These are phyloP conservation scores for Wickerhamomyces bisporus DNA, from an alignment of 805 yeast genomes.

Conservation along the genomic window DNA sequence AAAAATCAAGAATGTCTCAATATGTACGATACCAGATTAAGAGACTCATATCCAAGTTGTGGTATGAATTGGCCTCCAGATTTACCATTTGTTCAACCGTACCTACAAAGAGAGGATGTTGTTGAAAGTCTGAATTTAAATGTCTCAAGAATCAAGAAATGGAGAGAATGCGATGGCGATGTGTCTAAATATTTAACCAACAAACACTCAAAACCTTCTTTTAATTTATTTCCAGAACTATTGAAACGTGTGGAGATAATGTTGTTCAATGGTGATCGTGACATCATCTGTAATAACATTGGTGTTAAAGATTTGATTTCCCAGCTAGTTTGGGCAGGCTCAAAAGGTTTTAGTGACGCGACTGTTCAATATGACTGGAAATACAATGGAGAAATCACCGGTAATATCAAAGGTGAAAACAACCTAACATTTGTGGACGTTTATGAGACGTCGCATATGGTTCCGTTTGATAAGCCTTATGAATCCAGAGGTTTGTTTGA, in stretches of 20 bases:
- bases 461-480: conserved; percentile 75
- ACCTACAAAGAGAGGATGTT: conserved; percentile 44
- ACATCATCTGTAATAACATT: conserved; percentile 77
- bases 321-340: conserved; percentile 61
- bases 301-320: conserved; percentile 69
- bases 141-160: conserved; percentile 32
- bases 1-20: conserved; percentile 59
- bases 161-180: conserved; percentile 74
- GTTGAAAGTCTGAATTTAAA: conserved; percentile 50
- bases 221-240: conserved; percentile 61
- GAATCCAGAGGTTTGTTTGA: conserved; percentile 69
- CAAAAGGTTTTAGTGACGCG: conserved; percentile 27
- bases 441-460: conserved; percentile 86
- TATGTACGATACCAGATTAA: conserved; percentile 72
- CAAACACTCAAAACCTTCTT: conserved; percentile 50
- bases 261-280: conserved; percentile 83
- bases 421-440: conserved; percentile 75
- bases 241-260: conserved; percentile 55
- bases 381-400: conserved; percentile 37
- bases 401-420: conserved; percentile 48
- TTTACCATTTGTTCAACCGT: conserved; percentile 45
- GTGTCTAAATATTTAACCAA: conserved; percentile 55
- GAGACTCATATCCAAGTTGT: conserved; percentile 77
- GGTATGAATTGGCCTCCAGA: conserved; percentile 91
- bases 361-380: conserved; percentile 38